These are phyloP conservation scores for Cotoneaster glaucophyllus DNA, from an alignment of 306 rosid genomes.

Conservation along the genomic window DNA sequence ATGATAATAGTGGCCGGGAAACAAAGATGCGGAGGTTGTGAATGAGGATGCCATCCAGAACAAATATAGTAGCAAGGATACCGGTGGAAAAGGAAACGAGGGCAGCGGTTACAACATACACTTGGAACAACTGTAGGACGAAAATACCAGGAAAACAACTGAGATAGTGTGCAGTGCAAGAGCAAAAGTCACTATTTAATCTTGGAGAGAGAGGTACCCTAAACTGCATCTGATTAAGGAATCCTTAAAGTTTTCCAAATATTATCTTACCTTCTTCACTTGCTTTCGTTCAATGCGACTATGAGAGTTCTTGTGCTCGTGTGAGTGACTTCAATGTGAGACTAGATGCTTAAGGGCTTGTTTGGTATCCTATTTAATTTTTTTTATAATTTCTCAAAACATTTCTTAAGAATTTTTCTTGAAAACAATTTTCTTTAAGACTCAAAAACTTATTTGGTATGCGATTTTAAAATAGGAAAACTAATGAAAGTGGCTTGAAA, in stretches of 20 bases:
- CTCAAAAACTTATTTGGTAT: too few species aligned
- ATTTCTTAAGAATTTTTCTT: too few species aligned
- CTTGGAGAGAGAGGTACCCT: not conserved
- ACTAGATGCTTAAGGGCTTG: too few species aligned
- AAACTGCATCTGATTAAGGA: not conserved
- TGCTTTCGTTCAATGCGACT: too few species aligned
- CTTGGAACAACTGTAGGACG: not conserved
- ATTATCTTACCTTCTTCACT: not conserved
- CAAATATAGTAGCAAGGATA: not conserved
- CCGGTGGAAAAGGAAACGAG: not conserved
- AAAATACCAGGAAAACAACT: not conserved
- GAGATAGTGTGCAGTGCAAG: not conserved
- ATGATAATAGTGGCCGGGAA: not conserved
- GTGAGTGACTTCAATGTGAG: too few species aligned
- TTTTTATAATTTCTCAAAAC: too few species aligned
- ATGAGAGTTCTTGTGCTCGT: too few species aligned
- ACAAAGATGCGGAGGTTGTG: not conserved
- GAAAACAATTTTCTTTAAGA: too few species aligned
- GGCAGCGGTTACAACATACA: not conserved
- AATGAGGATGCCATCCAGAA: conserved; percentile 2
- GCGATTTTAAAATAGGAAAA: too few species aligned
- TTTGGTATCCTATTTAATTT: too few species aligned
- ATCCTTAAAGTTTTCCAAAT: not conserved
- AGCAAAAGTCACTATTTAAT: not conserved
- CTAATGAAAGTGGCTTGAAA: too few species aligned